Base-by-base conservation (phyloP, 768 basidiomycete species). In the Infundibulicybe gibba region DNA sequence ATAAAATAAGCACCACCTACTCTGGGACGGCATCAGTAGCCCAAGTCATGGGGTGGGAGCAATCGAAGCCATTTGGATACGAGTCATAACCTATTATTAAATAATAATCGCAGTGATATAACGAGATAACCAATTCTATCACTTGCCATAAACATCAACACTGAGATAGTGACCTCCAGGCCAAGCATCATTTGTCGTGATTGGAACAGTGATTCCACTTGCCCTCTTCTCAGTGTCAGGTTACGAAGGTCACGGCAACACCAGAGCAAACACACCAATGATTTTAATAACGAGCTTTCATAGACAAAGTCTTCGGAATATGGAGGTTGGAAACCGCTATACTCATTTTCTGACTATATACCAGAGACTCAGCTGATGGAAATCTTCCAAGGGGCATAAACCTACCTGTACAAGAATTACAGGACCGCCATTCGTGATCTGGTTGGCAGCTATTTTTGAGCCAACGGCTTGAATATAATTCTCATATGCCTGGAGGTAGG, bases 371-470 rank as follows among this genome's bases (percentile, higher is more conserved):
- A 19, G 21, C 1, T 25, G 14, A 10, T 21, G 13, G 15, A 5
- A 16, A 35, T 2, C 3, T 12, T 31, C 37, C 8, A 6, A 40
- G 14, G 16, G 16, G 32, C 10, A 33, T 15, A 35, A 20, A 9
- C 57, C 12, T 40, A 66, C 70, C 59, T 71, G 64, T 17, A 63
- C 72, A 33, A 68, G 66, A 32, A 69, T 78, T 32, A 80, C 67
- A 11, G 81, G 80, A 0, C 82, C 82, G 9, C 79, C 82, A 14
- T 78, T 74, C 11, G 78, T 76, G 47, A 83, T 75, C 55, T 83
- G 71, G 56, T 81, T 79, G 41, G 63, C 63, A 3, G 78, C 75
- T 25, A 80, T 63, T 35, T 71, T 60, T 3, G 62, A 49, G 8
- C 73, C 71, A 3, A 83, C 62, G n/a, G 68, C 62, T 20, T 72